Percentiles rank a stretch among this genome's conserved stretches.
Evolutionary conservation across 2,329 filamentous ascomycete species (phyloP).

Genomic region (Didymella lethalis): DNA sequence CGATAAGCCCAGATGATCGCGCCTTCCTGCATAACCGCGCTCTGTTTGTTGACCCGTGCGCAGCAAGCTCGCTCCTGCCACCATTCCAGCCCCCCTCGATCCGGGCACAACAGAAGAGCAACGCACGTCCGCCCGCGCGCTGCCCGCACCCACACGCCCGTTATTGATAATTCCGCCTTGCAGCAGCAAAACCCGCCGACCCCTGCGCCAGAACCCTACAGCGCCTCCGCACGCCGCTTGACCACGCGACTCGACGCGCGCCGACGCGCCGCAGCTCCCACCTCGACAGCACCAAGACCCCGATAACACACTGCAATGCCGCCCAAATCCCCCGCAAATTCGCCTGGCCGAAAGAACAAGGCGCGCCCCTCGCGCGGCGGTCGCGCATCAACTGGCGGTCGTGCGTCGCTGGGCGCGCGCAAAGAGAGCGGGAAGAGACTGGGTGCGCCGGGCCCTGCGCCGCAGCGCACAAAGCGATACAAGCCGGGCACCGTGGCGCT

Average conservation of each 20-base stretch:
- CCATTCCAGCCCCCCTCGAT: slow-evolving; percentile 38
- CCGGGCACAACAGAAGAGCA: slow-evolving; percentile 24
- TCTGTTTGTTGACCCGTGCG: slow-evolving; percentile 4
- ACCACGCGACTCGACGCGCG: slow-evolving; percentile 17
- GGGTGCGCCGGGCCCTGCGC: slow-evolving; percentile 46
- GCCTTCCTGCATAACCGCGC: not conserved
- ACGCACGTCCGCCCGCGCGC: slow-evolving; percentile 21
- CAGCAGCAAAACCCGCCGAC: not conserved
- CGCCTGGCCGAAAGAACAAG: slow-evolving; percentile 38
- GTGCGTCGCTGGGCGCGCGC: slow-evolving; percentile 15
- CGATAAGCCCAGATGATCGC: slow-evolving; percentile 21
- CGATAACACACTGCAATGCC: slow-evolving; percentile 1
- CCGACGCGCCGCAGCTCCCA: slow-evolving; percentile 22
- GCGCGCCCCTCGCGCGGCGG: slow-evolving; percentile 44
- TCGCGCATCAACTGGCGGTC: slow-evolving; percentile 22
- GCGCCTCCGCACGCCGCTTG: slow-evolving; percentile 1
- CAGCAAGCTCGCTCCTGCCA: slow-evolving; percentile 22
- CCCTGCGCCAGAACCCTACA: too few relatives aligned
- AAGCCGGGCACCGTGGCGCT: slow-evolving; percentile 84
- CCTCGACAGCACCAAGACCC: not conserved
- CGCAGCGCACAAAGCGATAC: slow-evolving; percentile 52
- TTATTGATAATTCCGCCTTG: not conserved
- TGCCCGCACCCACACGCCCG: slow-evolving; percentile 8
- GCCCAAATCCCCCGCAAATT: slow-evolving; percentile 29
- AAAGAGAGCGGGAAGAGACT: slow-evolving; percentile 34